Conservation (phyloP, 768 basidiomycete genomes). For the Clitopilus hobsonii region DNA sequence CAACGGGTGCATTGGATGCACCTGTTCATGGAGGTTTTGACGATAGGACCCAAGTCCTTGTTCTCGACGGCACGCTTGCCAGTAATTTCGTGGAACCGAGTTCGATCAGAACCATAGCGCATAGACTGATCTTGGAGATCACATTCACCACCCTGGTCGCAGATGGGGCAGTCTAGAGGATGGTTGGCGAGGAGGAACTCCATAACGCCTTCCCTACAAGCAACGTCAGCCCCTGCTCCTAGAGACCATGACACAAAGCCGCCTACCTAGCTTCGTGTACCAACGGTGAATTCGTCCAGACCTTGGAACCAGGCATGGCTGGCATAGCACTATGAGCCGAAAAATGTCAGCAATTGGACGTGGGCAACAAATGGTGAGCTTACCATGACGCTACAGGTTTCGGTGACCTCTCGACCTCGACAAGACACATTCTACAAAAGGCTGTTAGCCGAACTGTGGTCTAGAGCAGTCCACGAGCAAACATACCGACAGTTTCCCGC, state of each 20-base stretch:
- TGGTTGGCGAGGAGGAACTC: constrained; percentile 98
- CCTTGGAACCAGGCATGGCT: constrained; percentile 90
- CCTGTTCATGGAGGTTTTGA: constrained; percentile 98
- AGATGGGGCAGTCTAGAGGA: constrained; percentile 97
- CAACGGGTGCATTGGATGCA: constrained; percentile 99
- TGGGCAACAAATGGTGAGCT: constrained; percentile 6
- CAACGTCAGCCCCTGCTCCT: neutral
- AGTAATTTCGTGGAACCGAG: constrained; percentile 96
- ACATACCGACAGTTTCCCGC: constrained; percentile 95
- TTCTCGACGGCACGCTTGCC: constrained; percentile 98
- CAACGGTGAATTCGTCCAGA: constrained; percentile 89
- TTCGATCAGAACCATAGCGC: constrained; percentile 97
- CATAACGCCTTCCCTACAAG: constrained; percentile 90
- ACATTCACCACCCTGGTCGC: constrained; percentile 98
- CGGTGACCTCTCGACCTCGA: constrained; percentile 93
- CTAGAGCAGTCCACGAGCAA: neutral
- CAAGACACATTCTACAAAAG: constrained; percentile 84
- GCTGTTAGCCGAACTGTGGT: constrained; percentile 4
- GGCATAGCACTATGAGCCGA: constrained; percentile 90
- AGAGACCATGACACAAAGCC: neutral
- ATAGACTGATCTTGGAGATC: constrained; percentile 99
- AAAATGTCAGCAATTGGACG: constrained; percentile 4
- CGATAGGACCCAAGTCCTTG: constrained; percentile 95
- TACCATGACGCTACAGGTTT: constrained; percentile 95
- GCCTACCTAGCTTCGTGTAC: constrained; percentile 80